phyloP scores from a whole-genome alignment of 352 stramenopile genomes.

The Phytophthora hybrid region DNA sequence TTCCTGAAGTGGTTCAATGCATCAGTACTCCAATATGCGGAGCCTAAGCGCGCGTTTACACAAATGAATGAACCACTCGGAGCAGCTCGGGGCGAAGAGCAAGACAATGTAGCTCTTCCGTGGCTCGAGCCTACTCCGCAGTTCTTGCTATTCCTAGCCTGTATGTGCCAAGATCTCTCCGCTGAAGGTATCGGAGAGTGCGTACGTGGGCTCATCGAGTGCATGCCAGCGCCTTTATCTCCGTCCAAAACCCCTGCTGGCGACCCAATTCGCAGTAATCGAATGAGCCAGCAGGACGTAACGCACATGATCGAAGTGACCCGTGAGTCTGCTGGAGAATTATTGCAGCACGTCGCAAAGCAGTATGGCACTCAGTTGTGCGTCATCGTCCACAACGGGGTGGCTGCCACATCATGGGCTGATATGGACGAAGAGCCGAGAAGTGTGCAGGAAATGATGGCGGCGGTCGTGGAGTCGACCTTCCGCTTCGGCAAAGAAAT shows the following conservation, averaged over 20 bases:
- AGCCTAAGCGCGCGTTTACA: slow-evolving; percentile 69
- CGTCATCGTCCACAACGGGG: slow-evolving; percentile 47
- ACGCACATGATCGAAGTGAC: slow-evolving; percentile 84
- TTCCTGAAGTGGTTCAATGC: slow-evolving; percentile 87
- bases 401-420: slow-evolving; percentile 57
- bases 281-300: slow-evolving; percentile 59
- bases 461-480: slow-evolving; percentile 62
- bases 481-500: slow-evolving; percentile 70
- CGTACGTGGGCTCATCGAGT: slow-evolving; percentile 75
- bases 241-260: slow-evolving; percentile 21
- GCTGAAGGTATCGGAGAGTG: slow-evolving; percentile 75
- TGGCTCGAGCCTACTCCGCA: slow-evolving; percentile 69
- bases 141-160: slow-evolving; percentile 80
- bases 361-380: slow-evolving; percentile 70
- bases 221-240: slow-evolving; percentile 50
- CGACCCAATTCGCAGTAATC: slow-evolving; percentile 27
- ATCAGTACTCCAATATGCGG: slow-evolving; percentile 70
- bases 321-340: slow-evolving; percentile 59
- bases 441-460: slow-evolving; percentile 73
- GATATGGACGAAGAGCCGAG: slow-evolving; percentile 74
- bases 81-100: slow-evolving; percentile 19
- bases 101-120: slow-evolving; percentile 50
- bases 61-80: neutral
- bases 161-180: slow-evolving; percentile 71
- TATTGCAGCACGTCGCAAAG: slow-evolving; percentile 72